Evolutionary conservation across 2,329 filamentous ascomycete genomes (phyloP).

Genomic region (Monosporascus sp.): DNA sequence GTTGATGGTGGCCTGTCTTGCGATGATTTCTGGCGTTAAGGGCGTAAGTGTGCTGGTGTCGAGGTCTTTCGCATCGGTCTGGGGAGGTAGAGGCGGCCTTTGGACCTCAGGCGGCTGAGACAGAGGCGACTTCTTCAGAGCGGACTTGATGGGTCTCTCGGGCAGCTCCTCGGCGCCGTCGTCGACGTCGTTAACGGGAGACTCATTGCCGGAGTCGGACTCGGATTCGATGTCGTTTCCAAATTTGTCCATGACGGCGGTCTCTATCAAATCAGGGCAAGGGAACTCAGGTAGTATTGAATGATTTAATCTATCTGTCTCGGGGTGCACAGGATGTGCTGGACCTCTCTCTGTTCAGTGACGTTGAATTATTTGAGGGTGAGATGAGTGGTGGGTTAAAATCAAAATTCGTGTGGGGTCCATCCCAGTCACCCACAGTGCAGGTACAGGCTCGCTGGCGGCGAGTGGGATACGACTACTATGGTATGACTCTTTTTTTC

Average conservation of each 20-base stretch:
- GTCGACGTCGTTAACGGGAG: constrained; percentile 50
- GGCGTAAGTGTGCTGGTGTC: constrained; percentile 77
- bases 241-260: constrained; percentile 55
- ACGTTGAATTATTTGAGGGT: not conserved
- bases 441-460: not conserved
- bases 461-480: constrained; percentile 5
- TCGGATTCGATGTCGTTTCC: constrained; percentile 71
- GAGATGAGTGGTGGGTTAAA: constrained; percentile 12
- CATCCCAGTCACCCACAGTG: not conserved
- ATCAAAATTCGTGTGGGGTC: not conserved
- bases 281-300: too few relatives aligned
- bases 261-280: not conserved
- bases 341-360: too few relatives aligned
- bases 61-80: constrained; percentile 87
- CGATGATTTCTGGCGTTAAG: constrained; percentile 93
- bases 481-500: constrained; percentile 17
- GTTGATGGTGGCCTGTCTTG: constrained; percentile 96
- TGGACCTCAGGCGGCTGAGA: constrained; percentile 50
- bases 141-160: constrained; percentile 72
- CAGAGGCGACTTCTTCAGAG: constrained; percentile 72
- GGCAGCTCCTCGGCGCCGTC: constrained; percentile 53
- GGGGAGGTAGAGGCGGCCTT: constrained; percentile 62
- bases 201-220: constrained; percentile 59
- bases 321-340: too few relatives aligned
- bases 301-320: too few relatives aligned